A percentile compares a stretch with the other conserved stretches of the same genome.
These are phyloP conservation scores for Phymatotrichopsis omnivora DNA, from an alignment of 2,329 filamentous ascomycete genomes.

Conservation along the genomic window DNA sequence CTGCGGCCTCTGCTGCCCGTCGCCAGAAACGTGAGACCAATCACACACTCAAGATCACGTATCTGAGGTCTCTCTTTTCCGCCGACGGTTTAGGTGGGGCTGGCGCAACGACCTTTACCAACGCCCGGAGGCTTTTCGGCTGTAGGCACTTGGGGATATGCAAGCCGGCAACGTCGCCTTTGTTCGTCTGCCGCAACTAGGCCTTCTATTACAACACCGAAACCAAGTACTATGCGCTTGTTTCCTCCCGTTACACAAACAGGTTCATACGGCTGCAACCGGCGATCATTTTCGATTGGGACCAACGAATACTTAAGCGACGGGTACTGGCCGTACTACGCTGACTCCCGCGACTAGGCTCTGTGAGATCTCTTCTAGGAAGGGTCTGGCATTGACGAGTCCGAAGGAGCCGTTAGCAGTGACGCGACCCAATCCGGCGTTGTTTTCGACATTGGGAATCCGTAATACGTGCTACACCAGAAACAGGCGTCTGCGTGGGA, in stretches of 20 bases:
- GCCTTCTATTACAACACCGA: constrained; percentile 6
- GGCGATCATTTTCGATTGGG: background rate
- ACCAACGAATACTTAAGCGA: background rate
- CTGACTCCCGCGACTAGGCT: constrained; percentile 6
- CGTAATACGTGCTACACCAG: background rate
- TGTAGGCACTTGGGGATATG: no score
- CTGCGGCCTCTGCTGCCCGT: constrained; percentile 7
- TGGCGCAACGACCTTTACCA: no score
- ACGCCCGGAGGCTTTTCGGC: no score
- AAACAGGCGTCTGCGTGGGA: background rate
- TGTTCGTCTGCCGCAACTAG: background rate
- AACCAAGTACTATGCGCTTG: background rate
- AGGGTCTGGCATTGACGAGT: constrained; percentile 7
- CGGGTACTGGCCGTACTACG: background rate
- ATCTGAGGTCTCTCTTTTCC: constrained; percentile 11
- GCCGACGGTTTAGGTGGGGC: constrained; percentile 12
- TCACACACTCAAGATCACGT: constrained; percentile 9
- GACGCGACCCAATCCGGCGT: no score
- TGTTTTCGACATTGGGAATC: background rate
- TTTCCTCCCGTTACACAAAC: background rate
- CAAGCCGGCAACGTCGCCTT: background rate
- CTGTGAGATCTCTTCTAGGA: constrained; percentile 16
- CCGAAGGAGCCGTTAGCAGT: background rate
- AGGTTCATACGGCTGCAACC: no score
- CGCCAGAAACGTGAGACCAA: constrained; percentile 9